These are phyloP conservation scores for Podila minutissima DNA, from an alignment of 192 early-diverging fungal genomes.

Conservation along the genomic window DNA sequence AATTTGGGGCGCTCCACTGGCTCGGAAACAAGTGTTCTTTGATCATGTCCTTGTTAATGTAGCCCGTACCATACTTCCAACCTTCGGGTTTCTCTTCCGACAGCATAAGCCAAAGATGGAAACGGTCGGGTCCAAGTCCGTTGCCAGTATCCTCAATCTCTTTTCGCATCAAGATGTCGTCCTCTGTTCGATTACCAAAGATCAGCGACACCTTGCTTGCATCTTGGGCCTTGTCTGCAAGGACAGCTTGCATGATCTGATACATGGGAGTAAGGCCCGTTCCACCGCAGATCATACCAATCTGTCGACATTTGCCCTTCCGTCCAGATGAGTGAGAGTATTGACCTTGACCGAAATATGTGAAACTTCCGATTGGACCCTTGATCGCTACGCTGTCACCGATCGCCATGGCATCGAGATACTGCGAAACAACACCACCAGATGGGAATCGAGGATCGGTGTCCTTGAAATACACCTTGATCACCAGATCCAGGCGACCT, in stretches of 20 bases:
- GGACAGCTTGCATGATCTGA: conserved; percentile 78
- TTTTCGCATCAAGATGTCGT: conserved; percentile 79
- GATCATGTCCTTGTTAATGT: conserved; percentile 39
- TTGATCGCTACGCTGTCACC: conserved; percentile 85
- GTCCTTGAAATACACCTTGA: conserved; percentile 76
- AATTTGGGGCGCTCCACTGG: conserved; percentile 1
- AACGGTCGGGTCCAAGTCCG: conserved; percentile 66
- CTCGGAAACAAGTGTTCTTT: conserved; percentile 32
- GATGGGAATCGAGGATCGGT: conserved; percentile 30
- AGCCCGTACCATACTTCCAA: conserved; percentile 49
- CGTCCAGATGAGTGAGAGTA: conserved; percentile 12
- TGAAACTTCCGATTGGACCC: conserved; percentile 81
- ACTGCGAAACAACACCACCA: conserved; percentile 70
- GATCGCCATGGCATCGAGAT: conserved; percentile 70
- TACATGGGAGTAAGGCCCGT: conserved; percentile 87
- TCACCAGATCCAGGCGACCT: conserved; percentile 81
- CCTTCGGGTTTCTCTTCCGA: conserved; percentile 37
- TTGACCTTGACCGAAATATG: conserved; percentile 64
- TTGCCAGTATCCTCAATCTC: conserved; percentile 69
- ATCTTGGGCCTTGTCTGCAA: conserved; percentile 69
- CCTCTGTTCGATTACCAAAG: conserved; percentile 79
- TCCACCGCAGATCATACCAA: conserved; percentile 90
- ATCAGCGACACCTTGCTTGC: conserved; percentile 79
- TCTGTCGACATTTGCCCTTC: conserved; percentile 63
- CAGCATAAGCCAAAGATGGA: conserved; percentile 75